Percentiles rank a stretch among this genome's conserved stretches.
phyloP scores from a whole-genome alignment of 805 yeast genomes.

The Saccharomycopsis olivae region DNA sequence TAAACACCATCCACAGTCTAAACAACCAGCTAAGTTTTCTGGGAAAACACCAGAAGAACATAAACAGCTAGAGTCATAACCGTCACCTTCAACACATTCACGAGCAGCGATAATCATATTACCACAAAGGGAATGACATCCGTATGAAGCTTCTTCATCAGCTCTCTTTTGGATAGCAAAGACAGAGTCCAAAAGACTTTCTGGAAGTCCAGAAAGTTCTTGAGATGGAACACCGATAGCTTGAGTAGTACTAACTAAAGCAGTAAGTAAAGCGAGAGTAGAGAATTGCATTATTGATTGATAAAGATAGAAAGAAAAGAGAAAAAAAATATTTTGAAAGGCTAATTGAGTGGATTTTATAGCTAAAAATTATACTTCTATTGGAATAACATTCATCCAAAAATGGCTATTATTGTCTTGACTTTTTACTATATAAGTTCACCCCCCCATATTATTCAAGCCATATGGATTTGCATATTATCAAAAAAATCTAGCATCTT shows the following conservation, averaged over 20 bases:
- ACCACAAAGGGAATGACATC: constrained; percentile 28
- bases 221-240: constrained; percentile 12
- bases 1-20: constrained; percentile 31
- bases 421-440: no score
- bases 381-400: no score
- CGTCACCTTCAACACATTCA: constrained; percentile 23
- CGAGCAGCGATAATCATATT: constrained; percentile 25
- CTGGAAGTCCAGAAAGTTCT: constrained; percentile 9
- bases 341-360: no score
- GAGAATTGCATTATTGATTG: no score
- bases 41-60: constrained; percentile 21
- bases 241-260: constrained; percentile 1
- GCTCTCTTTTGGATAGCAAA: constrained; percentile 9
- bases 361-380: no score
- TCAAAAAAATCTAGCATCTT: no score
- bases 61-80: constrained; percentile 21
- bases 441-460: no score
- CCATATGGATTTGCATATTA: no score
- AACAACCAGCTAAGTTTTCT: constrained; percentile 22
- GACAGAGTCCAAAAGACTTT: constrained; percentile 10
- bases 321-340: no score
- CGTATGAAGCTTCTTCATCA: constrained; percentile 23
- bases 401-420: no score
- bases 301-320: no score
- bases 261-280: no score